Evolutionary conservation across 768 basidiomycete genomes (phyloP), one percentile per base, ranked within the genome.

Genomic region (Hemileccinum rubropunctum): DNA sequence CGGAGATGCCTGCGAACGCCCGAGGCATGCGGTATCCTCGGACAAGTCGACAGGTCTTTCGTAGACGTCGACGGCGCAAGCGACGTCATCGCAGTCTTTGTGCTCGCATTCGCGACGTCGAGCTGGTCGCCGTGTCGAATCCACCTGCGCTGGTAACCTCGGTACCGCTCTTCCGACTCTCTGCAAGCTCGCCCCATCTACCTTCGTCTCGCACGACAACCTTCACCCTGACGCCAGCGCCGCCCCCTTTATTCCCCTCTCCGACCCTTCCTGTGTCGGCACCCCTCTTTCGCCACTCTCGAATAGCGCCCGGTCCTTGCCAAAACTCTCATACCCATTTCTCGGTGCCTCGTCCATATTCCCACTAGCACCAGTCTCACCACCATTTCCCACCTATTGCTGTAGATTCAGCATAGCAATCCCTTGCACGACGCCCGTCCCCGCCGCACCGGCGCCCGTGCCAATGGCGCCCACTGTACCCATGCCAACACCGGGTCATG

Each of bases 331-430:
- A 15, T 63, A 67, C 4, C 58, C 66, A 15, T 48, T 35, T 0
- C 46, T 48, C 17, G 41, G 49, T 0, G 17, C 15, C 18, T n/a
- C 17, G 3, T 36, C 42, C 5, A 18, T 17, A 20, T 40, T 9
- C 7, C 20, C 11, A 7, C 34, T 21, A 42, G 23, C 42, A 39
- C 42, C 50, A 14, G 39, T 46, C 5, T 42, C 45, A 21, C 50
- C 42, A 4, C 41, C 66, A 14, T 66, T 68, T 13, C 83, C 84
- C 9, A 77, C 83, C 91, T 91, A 95, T 50, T 87, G 76, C 62
- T 89, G 84, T 1, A 93, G 92, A 62, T 95, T 95, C 30, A 95
- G 74, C 91, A 93, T 95, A 1, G 86, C 74, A 32, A 94, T 84
- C 1, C 92, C 92, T 50, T 86, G 86, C 3, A 84, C 91, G 3